Percentiles rank a stretch among this genome's conserved stretches.
Evolutionary conservation across 164 flowering plant species (phyloP).

Genomic region (Santalum album): DNA sequence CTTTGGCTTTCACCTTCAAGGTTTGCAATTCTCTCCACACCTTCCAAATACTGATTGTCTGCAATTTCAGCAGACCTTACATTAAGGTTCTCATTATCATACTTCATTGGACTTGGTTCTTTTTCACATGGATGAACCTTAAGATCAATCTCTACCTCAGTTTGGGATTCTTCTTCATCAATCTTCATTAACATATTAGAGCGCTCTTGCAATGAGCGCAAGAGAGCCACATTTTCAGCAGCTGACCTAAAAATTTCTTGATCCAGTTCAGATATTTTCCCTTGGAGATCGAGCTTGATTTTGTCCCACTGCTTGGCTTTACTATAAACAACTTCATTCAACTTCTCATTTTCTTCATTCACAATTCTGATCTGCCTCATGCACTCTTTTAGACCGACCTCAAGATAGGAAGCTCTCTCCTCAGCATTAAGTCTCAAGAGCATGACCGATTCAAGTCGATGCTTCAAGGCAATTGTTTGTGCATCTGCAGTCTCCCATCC

Average conservation of each 20-base stretch:
- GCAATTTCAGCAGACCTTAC: constrained; percentile 44
- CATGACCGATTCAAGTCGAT: constrained; percentile 34
- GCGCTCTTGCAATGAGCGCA: constrained; percentile 13
- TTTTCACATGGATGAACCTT: constrained; percentile 35
- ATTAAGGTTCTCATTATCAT: constrained; percentile 52
- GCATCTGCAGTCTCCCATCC: constrained; percentile 71
- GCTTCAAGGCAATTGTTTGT: constrained; percentile 35
- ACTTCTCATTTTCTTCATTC: constrained; percentile 17
- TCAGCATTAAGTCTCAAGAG: constrained; percentile 30
- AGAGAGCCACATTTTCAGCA: constrained; percentile 18
- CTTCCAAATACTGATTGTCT: constrained; percentile 42
- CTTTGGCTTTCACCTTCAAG: constrained; percentile 61
- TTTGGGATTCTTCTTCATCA: constrained; percentile 7
- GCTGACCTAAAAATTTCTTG: constrained; percentile 11
- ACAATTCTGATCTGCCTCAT: constrained; percentile 16
- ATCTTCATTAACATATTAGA: constrained; percentile 12
- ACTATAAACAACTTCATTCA: constrained; percentile 13
- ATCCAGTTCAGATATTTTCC: constrained; percentile 11
- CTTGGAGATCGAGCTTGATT: constrained; percentile 27
- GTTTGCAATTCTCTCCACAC: constrained; percentile 45
- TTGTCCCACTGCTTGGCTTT: constrained; percentile 31
- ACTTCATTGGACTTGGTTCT: constrained; percentile 39
- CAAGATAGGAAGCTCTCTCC: constrained; percentile 27
- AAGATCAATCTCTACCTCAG: constrained; percentile 11
- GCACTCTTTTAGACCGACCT: constrained; percentile 24